A percentile compares a stretch with the other conserved stretches of the same genome.
Conservation (phyloP, 2,329 filamentous ascomycete genomes). For the Botryotinia calthae region DNA sequence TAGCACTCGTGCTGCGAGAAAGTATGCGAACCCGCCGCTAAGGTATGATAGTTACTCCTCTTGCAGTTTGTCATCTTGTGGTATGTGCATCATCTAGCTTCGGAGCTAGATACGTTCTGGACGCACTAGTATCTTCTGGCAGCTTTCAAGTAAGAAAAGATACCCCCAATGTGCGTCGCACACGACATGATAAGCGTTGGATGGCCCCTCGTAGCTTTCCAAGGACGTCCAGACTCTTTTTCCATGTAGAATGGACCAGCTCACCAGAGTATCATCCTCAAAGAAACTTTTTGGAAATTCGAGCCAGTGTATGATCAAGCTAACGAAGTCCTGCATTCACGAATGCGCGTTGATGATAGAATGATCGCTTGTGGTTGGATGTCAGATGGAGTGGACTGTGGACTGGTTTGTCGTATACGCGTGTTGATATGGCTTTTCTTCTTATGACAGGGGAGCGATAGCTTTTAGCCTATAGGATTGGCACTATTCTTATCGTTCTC, state of each 20-base stretch:
- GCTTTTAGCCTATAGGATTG: background rate
- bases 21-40: background rate
- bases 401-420: background rate
- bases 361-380: background rate
- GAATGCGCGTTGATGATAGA: slow-evolving; percentile 1
- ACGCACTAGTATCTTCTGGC: background rate
- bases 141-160: background rate
- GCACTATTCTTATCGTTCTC: background rate
- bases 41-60: background rate
- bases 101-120: background rate
- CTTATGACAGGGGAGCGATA: background rate
- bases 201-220: background rate
- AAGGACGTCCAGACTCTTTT: background rate
- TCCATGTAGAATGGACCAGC: background rate
- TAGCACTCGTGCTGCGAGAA: background rate
- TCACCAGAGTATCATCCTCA: background rate
- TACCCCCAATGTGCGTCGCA: background rate
- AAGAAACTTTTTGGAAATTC: background rate
- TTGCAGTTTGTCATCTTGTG: background rate
- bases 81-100: background rate
- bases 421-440: background rate
- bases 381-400: background rate
- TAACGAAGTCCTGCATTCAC: background rate
- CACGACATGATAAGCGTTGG: background rate
- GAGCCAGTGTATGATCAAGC: background rate